Evolutionary conservation across 2,329 filamentous ascomycete genomes (phyloP).

Genomic region (Lachnum nothofagi): DNA sequence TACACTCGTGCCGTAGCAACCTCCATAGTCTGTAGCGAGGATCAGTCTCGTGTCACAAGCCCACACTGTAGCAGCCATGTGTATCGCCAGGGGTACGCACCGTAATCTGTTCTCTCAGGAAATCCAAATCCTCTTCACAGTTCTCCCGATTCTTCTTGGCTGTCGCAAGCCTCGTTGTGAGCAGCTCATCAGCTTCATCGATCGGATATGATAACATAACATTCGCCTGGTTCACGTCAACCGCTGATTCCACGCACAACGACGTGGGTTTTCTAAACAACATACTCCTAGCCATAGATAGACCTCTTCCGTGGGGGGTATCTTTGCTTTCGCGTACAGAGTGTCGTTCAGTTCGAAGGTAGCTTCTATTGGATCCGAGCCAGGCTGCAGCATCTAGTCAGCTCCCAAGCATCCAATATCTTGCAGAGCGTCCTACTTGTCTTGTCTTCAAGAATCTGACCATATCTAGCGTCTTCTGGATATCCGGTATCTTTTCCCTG

Average conservation of each 20-base stretch:
- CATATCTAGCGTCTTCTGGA: conserved; percentile 89
- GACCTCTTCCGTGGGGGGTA: conserved; percentile 81
- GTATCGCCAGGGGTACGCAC: conserved; percentile 45
- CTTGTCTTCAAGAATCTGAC: conserved; percentile 77
- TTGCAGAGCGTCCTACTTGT: conserved; percentile 48
- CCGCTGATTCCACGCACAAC: conserved; percentile 32
- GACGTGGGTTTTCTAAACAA: too few species aligned
- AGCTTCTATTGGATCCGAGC: conserved; percentile 71
- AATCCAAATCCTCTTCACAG: conserved; percentile 94
- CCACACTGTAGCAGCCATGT: not conserved
- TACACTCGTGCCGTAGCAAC: conserved; percentile 96
- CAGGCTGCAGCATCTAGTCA: conserved; percentile 26
- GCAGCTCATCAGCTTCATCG: conserved; percentile 73
- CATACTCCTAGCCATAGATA: conserved; percentile 88
- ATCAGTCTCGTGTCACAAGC: conserved; percentile 7
- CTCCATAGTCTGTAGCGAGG: conserved; percentile 55
- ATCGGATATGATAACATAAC: conserved; percentile 96
- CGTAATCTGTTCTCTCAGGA: conserved; percentile 92
- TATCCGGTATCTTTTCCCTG: conserved; percentile 94
- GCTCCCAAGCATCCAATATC: conserved; percentile 1
- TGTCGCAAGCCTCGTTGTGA: conserved; percentile 70
- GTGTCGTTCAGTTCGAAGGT: conserved; percentile 97
- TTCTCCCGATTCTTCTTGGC: conserved; percentile 78
- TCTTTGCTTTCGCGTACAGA: conserved; percentile 79
- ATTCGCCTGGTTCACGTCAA: conserved; percentile 60